phyloP scores from a whole-genome alignment of 768 basidiomycete species.

The Pulveroboletus frians region DNA sequence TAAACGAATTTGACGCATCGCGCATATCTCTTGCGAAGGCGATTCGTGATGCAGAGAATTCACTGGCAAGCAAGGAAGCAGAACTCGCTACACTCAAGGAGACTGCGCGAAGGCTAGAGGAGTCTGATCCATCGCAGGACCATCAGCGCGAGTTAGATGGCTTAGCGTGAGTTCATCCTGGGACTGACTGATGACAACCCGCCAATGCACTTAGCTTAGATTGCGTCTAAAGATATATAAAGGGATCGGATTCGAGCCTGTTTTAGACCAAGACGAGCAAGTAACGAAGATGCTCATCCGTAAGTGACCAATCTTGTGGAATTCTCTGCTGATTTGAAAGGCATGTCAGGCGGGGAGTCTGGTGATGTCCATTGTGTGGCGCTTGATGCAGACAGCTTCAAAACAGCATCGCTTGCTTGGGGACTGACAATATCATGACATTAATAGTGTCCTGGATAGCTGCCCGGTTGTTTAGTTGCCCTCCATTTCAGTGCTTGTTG shows the following conservation, averaged over 20 bases:
- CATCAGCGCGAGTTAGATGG: conserved; percentile 68
- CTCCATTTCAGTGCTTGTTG: neutral
- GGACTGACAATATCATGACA: conserved; percentile 31
- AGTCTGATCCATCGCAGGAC: conserved; percentile 66
- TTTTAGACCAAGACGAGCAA: conserved; percentile 48
- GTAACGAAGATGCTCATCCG: conserved; percentile 62
- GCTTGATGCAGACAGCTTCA: conserved; percentile 25
- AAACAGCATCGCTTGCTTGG: conserved; percentile 34
- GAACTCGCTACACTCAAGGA: conserved; percentile 67
- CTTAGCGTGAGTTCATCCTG: conserved; percentile 46
- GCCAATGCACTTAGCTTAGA: conserved; percentile 33
- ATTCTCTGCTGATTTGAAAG: neutral
- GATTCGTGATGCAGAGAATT: conserved; percentile 66
- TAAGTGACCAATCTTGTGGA: conserved; percentile 34
- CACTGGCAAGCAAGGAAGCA: conserved; percentile 61
- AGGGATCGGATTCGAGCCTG: conserved; percentile 66
- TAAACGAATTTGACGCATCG: conserved; percentile 62
- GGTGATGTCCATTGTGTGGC: conserved; percentile 36
- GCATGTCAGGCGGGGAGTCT: conserved; percentile 40
- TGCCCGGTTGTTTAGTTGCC: neutral
- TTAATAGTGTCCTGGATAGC: neutral
- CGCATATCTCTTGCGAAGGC: conserved; percentile 66
- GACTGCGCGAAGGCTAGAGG: conserved; percentile 54
- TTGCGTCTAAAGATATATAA: conserved; percentile 65
- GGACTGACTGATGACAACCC: neutral